These are phyloP conservation scores for Penicillium pulvis DNA, from an alignment of 495 filamentous ascomycete genomes.

Conservation along the genomic window DNA sequence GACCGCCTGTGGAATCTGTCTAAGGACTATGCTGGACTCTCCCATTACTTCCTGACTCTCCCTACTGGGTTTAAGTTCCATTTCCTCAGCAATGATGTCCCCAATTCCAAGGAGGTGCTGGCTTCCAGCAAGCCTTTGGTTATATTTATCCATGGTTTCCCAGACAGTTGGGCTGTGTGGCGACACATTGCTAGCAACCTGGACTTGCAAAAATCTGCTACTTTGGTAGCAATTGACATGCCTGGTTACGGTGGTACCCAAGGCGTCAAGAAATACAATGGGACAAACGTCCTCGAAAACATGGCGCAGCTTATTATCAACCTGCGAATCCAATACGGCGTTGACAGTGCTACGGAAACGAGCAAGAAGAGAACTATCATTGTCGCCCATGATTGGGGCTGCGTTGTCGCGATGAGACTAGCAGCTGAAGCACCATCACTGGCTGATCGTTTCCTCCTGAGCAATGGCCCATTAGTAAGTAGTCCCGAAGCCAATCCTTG, in stretches of 20 bases:
- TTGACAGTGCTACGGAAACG: conserved; percentile 30
- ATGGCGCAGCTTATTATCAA: conserved; percentile 51
- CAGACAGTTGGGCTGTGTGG: conserved; percentile 59
- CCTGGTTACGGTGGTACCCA: conserved; percentile 59
- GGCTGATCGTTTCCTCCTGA: conserved; percentile 54
- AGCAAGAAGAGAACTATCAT: conserved; percentile 45
- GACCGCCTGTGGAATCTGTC: conserved; percentile 51
- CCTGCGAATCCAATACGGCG: conserved; percentile 48
- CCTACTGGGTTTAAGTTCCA: conserved; percentile 53
- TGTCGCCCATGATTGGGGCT: conserved; percentile 62
- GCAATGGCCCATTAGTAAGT: conserved; percentile 53
- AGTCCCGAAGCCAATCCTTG: neutral
- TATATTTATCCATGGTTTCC: conserved; percentile 61
- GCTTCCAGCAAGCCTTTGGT: conserved; percentile 44
- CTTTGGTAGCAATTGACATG: conserved; percentile 54
- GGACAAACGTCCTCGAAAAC: conserved; percentile 52
- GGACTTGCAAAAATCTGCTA: conserved; percentile 34
- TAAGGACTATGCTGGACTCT: conserved; percentile 39
- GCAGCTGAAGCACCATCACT: conserved; percentile 56
- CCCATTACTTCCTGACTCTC: conserved; percentile 51
- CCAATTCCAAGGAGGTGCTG: conserved; percentile 19
- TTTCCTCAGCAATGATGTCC: conserved; percentile 47
- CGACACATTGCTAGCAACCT: conserved; percentile 39
- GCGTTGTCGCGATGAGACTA: conserved; percentile 51
- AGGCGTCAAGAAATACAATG: conserved; percentile 45